phyloP scores from a whole-genome alignment of 495 filamentous ascomycete genomes.

The Apiosordaria backusii region DNA sequence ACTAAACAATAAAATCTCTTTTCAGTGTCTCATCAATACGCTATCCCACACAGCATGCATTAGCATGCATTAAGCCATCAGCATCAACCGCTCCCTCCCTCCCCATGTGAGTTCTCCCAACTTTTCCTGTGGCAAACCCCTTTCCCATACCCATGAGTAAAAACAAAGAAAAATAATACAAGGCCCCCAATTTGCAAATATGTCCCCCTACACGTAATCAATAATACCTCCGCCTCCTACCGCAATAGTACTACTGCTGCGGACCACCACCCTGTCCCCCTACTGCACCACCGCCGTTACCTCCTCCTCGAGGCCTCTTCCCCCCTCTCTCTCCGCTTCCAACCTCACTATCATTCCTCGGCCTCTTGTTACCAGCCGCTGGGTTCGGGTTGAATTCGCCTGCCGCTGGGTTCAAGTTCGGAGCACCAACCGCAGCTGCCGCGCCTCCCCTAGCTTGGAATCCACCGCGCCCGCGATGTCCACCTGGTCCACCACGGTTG shows the following conservation, averaged over 20 bases:
- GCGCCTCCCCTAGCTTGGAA: conserved; percentile 20
- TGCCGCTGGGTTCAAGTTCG: conserved; percentile 28
- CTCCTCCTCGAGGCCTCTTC: conserved; percentile 21
- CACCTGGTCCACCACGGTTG: conserved; percentile 26
- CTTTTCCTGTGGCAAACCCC: not conserved
- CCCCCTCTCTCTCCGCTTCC: conserved; percentile 19
- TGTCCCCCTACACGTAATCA: not conserved
- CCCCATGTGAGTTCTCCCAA: not conserved
- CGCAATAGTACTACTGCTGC: not conserved
- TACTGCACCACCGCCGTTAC: conserved; percentile 7
- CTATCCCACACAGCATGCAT: not conserved
- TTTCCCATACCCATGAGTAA: not conserved
- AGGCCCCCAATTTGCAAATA: not conserved
- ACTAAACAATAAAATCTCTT: not conserved
- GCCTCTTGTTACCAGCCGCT: conserved; percentile 29
- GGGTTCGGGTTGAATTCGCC: conserved; percentile 29
- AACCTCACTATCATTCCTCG: conserved; percentile 19
- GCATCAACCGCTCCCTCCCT: not conserved
- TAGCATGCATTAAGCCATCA: not conserved
- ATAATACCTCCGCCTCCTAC: not conserved
- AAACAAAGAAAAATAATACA: not conserved
- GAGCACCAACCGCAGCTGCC: conserved; percentile 8
- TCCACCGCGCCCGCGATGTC: conserved; percentile 26
- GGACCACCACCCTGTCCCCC: not conserved
- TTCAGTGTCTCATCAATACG: not conserved